These are phyloP conservation scores for Truncatella angustata DNA, from an alignment of 2,329 filamentous ascomycete species.

Conservation along the genomic window DNA sequence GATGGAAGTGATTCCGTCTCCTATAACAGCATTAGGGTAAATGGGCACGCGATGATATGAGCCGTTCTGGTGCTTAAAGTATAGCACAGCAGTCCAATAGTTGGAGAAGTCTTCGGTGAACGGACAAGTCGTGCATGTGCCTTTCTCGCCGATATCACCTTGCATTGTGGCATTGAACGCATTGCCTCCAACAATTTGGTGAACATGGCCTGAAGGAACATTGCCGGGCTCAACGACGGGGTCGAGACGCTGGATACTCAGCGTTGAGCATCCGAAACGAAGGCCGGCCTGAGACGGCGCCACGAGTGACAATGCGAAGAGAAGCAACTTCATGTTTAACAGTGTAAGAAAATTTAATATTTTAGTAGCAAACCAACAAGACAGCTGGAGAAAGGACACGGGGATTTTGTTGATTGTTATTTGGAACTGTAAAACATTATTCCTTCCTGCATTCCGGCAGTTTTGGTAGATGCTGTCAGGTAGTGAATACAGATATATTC, in stretches of 20 bases:
- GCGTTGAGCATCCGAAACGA: constrained; percentile 27
- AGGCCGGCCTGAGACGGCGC: constrained; percentile 27
- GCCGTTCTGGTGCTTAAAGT: constrained; percentile 3
- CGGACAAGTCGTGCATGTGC: constrained; percentile 41
- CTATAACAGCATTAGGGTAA: constrained; percentile 10
- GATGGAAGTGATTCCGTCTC: constrained; percentile 10
- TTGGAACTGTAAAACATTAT: too few relatives aligned
- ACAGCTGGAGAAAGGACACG: too few relatives aligned
- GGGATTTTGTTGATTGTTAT: too few relatives aligned
- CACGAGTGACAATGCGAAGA: not conserved
- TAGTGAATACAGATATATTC: too few relatives aligned
- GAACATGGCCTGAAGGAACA: constrained; percentile 25
- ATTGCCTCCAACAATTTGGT: constrained; percentile 34
- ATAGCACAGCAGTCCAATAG: constrained; percentile 34
- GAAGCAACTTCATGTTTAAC: not conserved
- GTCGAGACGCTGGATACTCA: constrained; percentile 28
- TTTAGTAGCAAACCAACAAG: too few relatives aligned
- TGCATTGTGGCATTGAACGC: constrained; percentile 46
- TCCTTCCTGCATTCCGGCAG: too few relatives aligned
- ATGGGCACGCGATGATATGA: constrained; percentile 13
- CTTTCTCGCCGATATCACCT: constrained; percentile 32
- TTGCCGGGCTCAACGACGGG: constrained; percentile 27
- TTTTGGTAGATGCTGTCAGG: too few relatives aligned
- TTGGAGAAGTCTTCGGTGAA: constrained; percentile 35
- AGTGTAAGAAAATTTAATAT: too few relatives aligned